Evolutionary conservation across 495 filamentous ascomycete genomes (phyloP).

Genomic region (Gamarada debralockiae): DNA sequence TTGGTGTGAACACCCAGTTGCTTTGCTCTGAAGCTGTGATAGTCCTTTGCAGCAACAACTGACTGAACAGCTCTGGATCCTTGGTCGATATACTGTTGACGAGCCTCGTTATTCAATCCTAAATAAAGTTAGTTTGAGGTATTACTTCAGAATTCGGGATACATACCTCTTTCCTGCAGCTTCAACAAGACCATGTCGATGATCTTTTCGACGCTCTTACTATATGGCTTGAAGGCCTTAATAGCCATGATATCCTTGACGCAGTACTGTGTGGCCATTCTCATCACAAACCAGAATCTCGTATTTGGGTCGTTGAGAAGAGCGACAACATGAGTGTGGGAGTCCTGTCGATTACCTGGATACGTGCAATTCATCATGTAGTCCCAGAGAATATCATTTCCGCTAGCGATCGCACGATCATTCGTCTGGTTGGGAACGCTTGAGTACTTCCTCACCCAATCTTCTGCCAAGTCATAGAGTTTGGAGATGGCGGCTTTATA

Average conservation of each 20-base stretch:
- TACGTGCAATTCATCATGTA: constrained; percentile 26
- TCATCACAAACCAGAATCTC: constrained; percentile 27
- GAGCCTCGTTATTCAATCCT: constrained; percentile 23
- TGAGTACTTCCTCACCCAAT: constrained; percentile 24
- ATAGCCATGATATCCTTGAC: constrained; percentile 21
- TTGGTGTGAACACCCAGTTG: constrained; percentile 24
- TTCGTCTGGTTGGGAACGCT: constrained; percentile 9
- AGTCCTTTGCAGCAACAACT: constrained; percentile 12
- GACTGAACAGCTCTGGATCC: constrained; percentile 15
- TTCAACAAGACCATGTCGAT: constrained; percentile 22
- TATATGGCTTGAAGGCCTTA: constrained; percentile 25
- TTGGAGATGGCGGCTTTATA: constrained; percentile 12
- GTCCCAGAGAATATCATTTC: constrained; percentile 20
- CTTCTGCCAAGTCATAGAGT: constrained; percentile 23
- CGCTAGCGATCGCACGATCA: constrained; percentile 13
- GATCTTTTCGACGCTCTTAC: not conserved
- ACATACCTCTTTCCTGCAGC: constrained; percentile 14
- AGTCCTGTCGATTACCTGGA: constrained; percentile 15
- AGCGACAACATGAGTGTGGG: constrained; percentile 18
- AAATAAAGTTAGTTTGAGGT: not conserved
- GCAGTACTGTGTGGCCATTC: constrained; percentile 30
- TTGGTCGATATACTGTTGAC: constrained; percentile 26
- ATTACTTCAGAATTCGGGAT: not conserved
- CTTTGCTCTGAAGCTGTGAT: constrained; percentile 19
- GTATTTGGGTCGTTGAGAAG: constrained; percentile 25